A percentile compares a stretch with the other conserved stretches of the same genome.
Evolutionary conservation across 257 asterid genomes (phyloP).

Genomic region (Fraxinus quadrangulata): DNA sequence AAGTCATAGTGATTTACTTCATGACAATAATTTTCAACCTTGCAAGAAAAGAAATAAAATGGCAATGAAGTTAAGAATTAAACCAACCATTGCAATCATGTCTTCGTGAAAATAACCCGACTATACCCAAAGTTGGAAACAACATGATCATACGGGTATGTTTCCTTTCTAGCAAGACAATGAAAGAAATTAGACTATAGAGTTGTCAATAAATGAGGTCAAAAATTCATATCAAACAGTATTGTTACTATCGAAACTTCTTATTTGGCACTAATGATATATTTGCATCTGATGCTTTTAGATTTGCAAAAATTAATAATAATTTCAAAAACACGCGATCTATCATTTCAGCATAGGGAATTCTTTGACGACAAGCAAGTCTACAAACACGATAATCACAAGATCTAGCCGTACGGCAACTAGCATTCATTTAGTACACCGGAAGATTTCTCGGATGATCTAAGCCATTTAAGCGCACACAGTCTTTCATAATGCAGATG

Average conservation of each 20-base stretch:
- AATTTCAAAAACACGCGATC: background rate
- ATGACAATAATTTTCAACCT: constrained; percentile 46
- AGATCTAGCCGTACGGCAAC: background rate
- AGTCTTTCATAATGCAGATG: background rate
- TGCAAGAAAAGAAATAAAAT: constrained; percentile 28
- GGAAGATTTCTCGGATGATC: background rate
- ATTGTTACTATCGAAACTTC: background rate
- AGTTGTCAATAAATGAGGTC: background rate
- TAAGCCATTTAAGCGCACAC: background rate
- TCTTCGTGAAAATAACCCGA: background rate
- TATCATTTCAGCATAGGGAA: background rate
- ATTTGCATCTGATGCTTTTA: background rate
- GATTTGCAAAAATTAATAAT: background rate
- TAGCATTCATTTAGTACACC: background rate
- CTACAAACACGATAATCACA: background rate
- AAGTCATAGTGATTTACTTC: constrained; percentile 66
- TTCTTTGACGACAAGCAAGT: background rate
- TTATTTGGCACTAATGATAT: background rate
- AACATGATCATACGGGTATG: background rate
- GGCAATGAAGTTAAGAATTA: background rate
- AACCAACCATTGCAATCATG: background rate
- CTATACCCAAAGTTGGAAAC: background rate
- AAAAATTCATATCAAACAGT: background rate
- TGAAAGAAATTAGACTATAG: background rate
- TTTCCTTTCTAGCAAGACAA: background rate